Evolutionary conservation across 2,329 filamentous ascomycete genomes (phyloP).

Genomic region (Fusarium haematococcum): DNA sequence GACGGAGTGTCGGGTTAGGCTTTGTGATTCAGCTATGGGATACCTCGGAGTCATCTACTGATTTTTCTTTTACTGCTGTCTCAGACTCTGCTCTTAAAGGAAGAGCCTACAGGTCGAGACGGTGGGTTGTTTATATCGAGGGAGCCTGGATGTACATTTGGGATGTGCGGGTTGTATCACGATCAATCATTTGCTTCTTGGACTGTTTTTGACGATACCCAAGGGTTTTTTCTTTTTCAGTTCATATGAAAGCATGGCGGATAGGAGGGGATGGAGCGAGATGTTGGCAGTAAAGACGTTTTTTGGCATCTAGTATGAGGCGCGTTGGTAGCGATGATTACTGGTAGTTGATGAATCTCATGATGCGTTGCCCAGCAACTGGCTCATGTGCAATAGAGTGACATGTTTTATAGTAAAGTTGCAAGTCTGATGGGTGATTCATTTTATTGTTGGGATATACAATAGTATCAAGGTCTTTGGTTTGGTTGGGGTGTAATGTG

Average conservation of each 20-base stretch:
- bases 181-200: slow-evolving; percentile 43
- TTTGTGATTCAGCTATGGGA: slow-evolving; percentile 34
- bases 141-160: slow-evolving; percentile 32
- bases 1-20: slow-evolving; percentile 31
- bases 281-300: not conserved
- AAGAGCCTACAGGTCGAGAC: slow-evolving; percentile 11
- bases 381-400: not conserved
- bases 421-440: not conserved
- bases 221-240: slow-evolving; percentile 40
- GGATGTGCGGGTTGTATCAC: slow-evolving; percentile 45
- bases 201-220: slow-evolving; percentile 51
- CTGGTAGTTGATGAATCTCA: not conserved
- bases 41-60: slow-evolving; percentile 36
- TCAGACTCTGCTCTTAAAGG: slow-evolving; percentile 11
- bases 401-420: not conserved
- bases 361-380: not conserved
- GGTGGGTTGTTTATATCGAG: slow-evolving; percentile 29
- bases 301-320: not conserved
- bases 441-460: not conserved
- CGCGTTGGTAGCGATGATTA: not conserved
- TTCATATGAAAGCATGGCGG: slow-evolving; percentile 31
- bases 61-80: slow-evolving; percentile 29
- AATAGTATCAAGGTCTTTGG: not conserved
- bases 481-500: not conserved
- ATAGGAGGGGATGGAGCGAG: slow-evolving; percentile 10